Percentiles rank a stretch among this genome's conserved stretches.
Conservation (phyloP, 148 eudicot genomes). For the Agrostemma githago region DNA sequence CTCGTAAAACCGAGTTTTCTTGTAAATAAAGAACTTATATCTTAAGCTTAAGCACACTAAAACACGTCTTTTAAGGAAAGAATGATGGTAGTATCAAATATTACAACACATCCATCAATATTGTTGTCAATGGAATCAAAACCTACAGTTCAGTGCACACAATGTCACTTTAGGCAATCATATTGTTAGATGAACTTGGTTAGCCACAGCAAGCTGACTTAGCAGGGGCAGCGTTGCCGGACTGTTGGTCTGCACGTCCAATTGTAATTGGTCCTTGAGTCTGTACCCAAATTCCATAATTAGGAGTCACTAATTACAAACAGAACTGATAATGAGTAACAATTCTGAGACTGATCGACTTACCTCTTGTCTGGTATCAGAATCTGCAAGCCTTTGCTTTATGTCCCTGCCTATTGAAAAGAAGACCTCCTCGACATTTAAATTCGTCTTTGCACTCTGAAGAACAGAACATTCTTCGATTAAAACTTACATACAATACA, state of each 20-base stretch:
- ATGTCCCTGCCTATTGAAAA: constrained; percentile 88
- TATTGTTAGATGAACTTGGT: constrained; percentile 5
- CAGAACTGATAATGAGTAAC: not conserved
- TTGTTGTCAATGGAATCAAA: constrained; percentile 25
- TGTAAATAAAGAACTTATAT: constrained; percentile 30
- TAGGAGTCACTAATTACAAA: not conserved
- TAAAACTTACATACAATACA: not conserved
- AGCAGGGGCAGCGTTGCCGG: constrained; percentile 41
- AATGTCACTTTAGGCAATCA: not conserved
- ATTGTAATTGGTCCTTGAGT: constrained; percentile 58
- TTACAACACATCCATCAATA: constrained; percentile 36
- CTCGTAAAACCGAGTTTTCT: not conserved
- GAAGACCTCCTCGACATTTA: constrained; percentile 91
- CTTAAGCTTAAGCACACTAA: constrained; percentile 46
- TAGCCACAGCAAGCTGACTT: constrained; percentile 67
- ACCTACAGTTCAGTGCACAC: constrained; percentile 18
- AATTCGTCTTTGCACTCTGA: constrained; percentile 92
- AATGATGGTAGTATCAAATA: constrained; percentile 38
- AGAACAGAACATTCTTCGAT: constrained; percentile 1
- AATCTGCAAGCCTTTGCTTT: constrained; percentile 86
- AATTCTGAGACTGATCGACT: not conserved
- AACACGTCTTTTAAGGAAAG: constrained; percentile 32
- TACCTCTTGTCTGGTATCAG: constrained; percentile 80
- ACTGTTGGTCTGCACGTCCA: constrained; percentile 43
- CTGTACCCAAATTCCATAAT: constrained; percentile 26